Percentiles rank a stretch among this genome's conserved stretches.
These are phyloP conservation scores for Fistulina hepatica DNA, from an alignment of 1,284 basidiomycete genomes.

Conservation along the genomic window DNA sequence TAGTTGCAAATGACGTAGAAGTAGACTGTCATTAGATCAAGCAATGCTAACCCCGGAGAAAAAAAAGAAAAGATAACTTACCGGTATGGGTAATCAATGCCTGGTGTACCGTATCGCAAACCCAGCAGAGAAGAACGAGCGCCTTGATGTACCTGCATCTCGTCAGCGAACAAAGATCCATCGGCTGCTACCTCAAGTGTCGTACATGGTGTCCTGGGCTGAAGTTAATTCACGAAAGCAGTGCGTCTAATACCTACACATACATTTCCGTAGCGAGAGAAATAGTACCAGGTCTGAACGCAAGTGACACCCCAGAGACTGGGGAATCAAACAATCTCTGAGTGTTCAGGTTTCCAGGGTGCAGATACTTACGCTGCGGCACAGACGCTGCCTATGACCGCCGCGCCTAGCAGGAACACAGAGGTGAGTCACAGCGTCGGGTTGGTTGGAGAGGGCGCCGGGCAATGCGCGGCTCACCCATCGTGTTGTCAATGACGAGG, in stretches of 20 bases:
- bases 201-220: constrained; percentile 30
- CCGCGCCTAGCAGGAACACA: too few species aligned
- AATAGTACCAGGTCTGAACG: constrained; percentile 47
- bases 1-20: constrained; percentile 42
- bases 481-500: background rate
- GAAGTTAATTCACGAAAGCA: background rate
- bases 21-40: constrained; percentile 28
- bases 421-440: too few species aligned
- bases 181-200: constrained; percentile 31
- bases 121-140: constrained; percentile 30
- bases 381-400: background rate
- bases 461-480: too few species aligned
- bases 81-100: constrained; percentile 42
- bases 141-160: background rate
- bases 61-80: constrained; percentile 14
- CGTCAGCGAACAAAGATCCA: background rate
- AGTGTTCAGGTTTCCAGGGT: background rate
- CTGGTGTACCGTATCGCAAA: constrained; percentile 40
- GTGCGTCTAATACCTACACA: constrained; percentile 10
- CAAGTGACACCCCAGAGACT: constrained; percentile 30
- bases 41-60: background rate
- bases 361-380: background rate
- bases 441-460: too few species aligned
- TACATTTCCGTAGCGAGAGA: constrained; percentile 33
- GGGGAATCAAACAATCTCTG: background rate